Conservation (phyloP, 306 rosid species). For the Vigna nakashimae region DNA sequence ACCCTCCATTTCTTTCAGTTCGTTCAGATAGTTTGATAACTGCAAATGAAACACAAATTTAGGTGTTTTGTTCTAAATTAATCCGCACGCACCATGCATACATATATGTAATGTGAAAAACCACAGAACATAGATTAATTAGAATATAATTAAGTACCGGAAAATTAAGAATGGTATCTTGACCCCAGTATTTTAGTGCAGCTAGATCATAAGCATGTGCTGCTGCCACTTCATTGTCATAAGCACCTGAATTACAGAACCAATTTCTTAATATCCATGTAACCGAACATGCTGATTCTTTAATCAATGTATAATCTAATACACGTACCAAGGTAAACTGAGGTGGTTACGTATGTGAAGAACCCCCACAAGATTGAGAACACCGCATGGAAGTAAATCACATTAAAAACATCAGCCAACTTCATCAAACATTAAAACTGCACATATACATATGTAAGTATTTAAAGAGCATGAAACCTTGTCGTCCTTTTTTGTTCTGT, state of each 20-base stretch:
- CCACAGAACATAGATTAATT: neutral
- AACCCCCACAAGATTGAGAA: constrained; percentile 37
- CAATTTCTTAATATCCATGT: neutral
- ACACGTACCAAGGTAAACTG: constrained; percentile 82
- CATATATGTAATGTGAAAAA: neutral
- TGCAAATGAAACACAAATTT: neutral
- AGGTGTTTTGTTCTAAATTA: neutral
- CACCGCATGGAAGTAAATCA: neutral
- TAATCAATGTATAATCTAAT: neutral
- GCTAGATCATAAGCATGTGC: constrained; percentile 30
- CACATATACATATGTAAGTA: neutral
- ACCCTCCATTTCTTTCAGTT: constrained; percentile 15
- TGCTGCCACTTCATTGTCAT: constrained; percentile 18
- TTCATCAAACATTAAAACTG: neutral
- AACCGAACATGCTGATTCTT: neutral
- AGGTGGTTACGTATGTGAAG: constrained; percentile 26
- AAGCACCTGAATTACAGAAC: neutral
- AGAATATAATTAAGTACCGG: neutral
- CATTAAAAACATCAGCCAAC: neutral
- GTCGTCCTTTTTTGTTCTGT: constrained; percentile 23
- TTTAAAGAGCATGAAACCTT: constrained; percentile 4
- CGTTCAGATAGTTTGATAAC: constrained; percentile 17
- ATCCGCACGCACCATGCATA: neutral
- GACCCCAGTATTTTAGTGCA: constrained; percentile 17
- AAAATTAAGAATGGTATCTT: constrained; percentile 22